A percentile compares a stretch with the other conserved stretches of the same genome.
These are phyloP conservation scores for Pleurotus giganteus DNA, from an alignment of 768 basidiomycete genomes.

Conservation along the genomic window DNA sequence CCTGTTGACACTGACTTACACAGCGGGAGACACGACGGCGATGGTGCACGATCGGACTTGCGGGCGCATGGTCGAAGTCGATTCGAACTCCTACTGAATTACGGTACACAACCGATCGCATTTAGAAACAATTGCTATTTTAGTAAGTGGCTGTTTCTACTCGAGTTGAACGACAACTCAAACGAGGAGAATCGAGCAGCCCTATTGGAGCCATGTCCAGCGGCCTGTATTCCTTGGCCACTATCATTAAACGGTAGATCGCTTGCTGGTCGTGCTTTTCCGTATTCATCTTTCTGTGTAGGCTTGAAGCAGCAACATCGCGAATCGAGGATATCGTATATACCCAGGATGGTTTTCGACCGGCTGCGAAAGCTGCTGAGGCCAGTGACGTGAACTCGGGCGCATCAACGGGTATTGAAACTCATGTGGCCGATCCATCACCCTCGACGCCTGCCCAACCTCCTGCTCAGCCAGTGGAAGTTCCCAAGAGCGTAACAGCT, in stretches of 20 bases:
- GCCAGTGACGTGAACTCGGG: slow-evolving; percentile 10
- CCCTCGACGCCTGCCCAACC: slow-evolving; percentile 35
- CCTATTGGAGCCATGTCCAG: slow-evolving; percentile 31
- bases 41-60: too few species aligned
- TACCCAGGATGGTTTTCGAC: slow-evolving; percentile 19
- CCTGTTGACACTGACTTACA: too few species aligned
- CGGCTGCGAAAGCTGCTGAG: slow-evolving; percentile 14
- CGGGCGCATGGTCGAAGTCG: too few species aligned
- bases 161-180: too few species aligned
- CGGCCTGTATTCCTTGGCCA: slow-evolving; percentile 73
- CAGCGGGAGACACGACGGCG: too few species aligned
- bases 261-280: slow-evolving; percentile 6
- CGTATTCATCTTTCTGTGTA: slow-evolving; percentile 33
- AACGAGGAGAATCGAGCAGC: too few species aligned
- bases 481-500: slow-evolving; percentile 61
- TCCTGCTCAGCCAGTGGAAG: slow-evolving; percentile 32
- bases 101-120: too few species aligned
- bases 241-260: slow-evolving; percentile 77
- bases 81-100: too few species aligned
- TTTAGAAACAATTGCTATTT: too few species aligned
- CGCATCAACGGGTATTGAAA: slow-evolving; percentile 10
- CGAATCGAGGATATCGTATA: slow-evolving; percentile 87
- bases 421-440: slow-evolving; percentile 28
- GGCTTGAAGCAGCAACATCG: slow-evolving; percentile 90
- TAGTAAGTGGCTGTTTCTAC: too few species aligned